Evolutionary conservation across 2,329 filamentous ascomycete species (phyloP).

Genomic region (Penicillium griseofulvum): DNA sequence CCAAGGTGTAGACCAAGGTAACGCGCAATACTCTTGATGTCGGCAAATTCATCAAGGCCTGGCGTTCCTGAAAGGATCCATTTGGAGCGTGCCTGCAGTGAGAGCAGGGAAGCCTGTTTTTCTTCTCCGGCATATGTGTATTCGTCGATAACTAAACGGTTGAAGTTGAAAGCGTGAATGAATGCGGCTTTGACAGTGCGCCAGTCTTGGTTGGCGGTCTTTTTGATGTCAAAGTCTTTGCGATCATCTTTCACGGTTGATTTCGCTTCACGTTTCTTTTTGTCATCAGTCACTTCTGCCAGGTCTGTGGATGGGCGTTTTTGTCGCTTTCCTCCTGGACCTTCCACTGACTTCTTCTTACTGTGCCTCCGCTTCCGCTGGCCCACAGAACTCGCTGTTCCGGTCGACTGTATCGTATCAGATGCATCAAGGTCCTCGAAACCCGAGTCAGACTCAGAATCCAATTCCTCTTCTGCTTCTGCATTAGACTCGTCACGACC

Average conservation of each 20-base stretch:
- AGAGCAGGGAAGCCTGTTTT: slow-evolving; percentile 44
- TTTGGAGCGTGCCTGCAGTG: slow-evolving; percentile 51
- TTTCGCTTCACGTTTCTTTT: slow-evolving; percentile 13
- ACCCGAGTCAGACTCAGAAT: neutral
- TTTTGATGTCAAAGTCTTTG: slow-evolving; percentile 26
- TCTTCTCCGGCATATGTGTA: slow-evolving; percentile 56
- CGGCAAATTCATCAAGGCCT: slow-evolving; percentile 55
- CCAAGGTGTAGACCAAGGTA: slow-evolving; percentile 58
- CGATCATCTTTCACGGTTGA: slow-evolving; percentile 14
- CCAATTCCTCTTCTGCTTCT: neutral
- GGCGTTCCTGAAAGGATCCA: slow-evolving; percentile 67
- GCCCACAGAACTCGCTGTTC: neutral
- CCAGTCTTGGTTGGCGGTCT: slow-evolving; percentile 16
- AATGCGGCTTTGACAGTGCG: slow-evolving; percentile 36
- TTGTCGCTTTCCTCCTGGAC: neutral
- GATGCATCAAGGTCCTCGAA: neutral
- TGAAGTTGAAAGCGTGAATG: slow-evolving; percentile 61
- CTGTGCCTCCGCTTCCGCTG: neutral
- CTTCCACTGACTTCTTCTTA: neutral
- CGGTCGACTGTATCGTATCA: neutral
- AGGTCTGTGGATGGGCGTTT: neutral
- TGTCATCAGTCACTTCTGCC: neutral
- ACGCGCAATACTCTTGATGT: slow-evolving; percentile 58
- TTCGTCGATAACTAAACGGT: slow-evolving; percentile 63
- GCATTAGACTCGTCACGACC: neutral